Conservation (phyloP, 176 grass and related monocot species). For the Otatea glauca region DNA sequence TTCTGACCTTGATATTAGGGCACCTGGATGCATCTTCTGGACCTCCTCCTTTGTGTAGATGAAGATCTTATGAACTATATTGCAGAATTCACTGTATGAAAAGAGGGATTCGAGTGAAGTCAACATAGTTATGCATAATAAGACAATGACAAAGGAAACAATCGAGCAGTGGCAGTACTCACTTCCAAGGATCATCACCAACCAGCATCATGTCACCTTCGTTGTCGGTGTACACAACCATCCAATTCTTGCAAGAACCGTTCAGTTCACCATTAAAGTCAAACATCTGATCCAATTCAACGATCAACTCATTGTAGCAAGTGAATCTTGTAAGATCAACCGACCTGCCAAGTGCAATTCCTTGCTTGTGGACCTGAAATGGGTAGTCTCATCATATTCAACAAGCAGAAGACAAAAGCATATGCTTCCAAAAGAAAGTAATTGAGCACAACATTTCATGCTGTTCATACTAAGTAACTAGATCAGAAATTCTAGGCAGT, state of each 20-base stretch:
- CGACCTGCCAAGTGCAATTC: conserved; percentile 85
- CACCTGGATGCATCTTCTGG: conserved; percentile 76
- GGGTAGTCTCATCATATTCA: not conserved
- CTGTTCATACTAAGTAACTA: not conserved
- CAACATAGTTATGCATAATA: not conserved
- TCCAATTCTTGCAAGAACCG: conserved; percentile 63
- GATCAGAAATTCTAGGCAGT: not conserved
- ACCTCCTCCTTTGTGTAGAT: conserved; percentile 85
- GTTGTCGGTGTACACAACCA: conserved; percentile 82
- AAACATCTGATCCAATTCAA: conserved; percentile 84
- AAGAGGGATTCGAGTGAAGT: not conserved
- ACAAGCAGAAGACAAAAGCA: not conserved
- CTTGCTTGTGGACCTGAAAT: conserved; percentile 93
- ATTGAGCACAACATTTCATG: not conserved
- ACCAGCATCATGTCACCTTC: conserved; percentile 97
- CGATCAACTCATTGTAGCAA: conserved; percentile 63
- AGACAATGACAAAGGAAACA: not conserved
- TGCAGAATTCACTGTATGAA: conserved; percentile 75
- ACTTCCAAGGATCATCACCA: conserved; percentile 93
- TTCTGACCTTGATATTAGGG: conserved; percentile 61
- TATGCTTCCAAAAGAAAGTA: conserved; percentile 6
- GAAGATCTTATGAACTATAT: conserved; percentile 86
- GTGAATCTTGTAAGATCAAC: conserved; percentile 86
- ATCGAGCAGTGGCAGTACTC: conserved; percentile 19
- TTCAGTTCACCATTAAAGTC: conserved; percentile 80